phyloP scores from a whole-genome alignment of 2,329 filamentous ascomycete genomes.

The Stagonosporopsis cucurbitacearum region DNA sequence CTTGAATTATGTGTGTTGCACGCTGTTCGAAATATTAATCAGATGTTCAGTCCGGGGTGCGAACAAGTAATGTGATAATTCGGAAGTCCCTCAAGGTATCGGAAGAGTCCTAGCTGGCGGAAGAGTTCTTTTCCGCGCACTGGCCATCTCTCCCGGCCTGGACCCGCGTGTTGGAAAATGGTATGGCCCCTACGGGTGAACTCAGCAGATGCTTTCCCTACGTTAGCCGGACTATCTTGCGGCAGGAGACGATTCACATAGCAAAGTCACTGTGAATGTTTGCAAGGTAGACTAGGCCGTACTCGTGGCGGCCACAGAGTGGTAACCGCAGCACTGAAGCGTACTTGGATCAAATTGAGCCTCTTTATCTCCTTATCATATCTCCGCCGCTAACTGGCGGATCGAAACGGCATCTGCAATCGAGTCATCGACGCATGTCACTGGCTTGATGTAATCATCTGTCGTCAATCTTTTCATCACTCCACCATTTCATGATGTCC shows the following conservation, averaged over 20 bases:
- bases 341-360: background rate
- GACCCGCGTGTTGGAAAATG: conserved; percentile 10
- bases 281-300: background rate
- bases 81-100: background rate
- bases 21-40: background rate
- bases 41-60: background rate
- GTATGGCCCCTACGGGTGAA: conserved; percentile 3
- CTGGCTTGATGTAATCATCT: conserved; percentile 10
- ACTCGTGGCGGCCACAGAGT: background rate
- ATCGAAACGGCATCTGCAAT: conserved; percentile 14
- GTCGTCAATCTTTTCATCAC: background rate
- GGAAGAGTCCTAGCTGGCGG: conserved; percentile 8
- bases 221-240: background rate
- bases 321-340: background rate
- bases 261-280: background rate
- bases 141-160: background rate
- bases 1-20: background rate
- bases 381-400: conserved; percentile 18
- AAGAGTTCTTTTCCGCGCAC: conserved; percentile 13
- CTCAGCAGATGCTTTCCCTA: background rate
- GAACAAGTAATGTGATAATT: conserved; percentile 6
- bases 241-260: background rate
- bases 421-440: conserved; percentile 13
- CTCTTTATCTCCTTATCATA: conserved; percentile 13
- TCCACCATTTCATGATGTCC: conserved; percentile 25